Conservation (phyloP, 192 early-diverging fungal genomes). For the Coemansia sp. region DNA sequence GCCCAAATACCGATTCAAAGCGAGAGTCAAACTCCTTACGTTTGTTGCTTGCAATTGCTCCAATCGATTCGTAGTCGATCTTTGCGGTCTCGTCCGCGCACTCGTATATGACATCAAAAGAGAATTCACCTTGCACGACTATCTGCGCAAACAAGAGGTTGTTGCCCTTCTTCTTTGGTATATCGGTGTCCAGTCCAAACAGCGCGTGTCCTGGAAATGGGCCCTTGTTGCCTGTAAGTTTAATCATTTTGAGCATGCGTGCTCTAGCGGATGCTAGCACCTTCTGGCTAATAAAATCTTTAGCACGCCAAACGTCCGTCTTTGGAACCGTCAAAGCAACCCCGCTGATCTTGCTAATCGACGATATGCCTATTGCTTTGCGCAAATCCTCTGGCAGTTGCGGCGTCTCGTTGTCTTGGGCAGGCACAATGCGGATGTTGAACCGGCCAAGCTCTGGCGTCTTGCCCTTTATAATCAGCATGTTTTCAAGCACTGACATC, state of each 20-base stretch:
- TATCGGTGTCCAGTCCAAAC: conserved; percentile 60
- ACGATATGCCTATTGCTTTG: conserved; percentile 8
- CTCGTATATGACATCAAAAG: conserved; percentile 48
- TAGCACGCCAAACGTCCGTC: conserved; percentile 35
- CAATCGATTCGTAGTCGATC: conserved; percentile 31
- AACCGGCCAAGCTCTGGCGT: conserved; percentile 77
- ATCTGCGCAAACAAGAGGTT: conserved; percentile 45
- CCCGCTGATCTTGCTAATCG: conserved; percentile 13
- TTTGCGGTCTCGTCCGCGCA: conserved; percentile 20
- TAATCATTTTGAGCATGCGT: conserved; percentile 10
- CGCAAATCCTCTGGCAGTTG: conserved; percentile 11
- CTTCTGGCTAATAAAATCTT: conserved; percentile 27
- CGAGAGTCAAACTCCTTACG: conserved; percentile 64
- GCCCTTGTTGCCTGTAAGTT: conserved; percentile 37
- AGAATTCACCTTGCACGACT: conserved; percentile 37
- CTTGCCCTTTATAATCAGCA: conserved; percentile 57
- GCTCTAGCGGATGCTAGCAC: conserved; percentile 17
- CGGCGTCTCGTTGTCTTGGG: conserved; percentile 23
- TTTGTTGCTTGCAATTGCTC: conserved; percentile 14
- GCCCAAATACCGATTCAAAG: conserved; percentile 74
- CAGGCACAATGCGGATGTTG: conserved; percentile 37
- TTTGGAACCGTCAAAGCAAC: conserved; percentile 29
- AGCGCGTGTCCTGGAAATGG: conserved; percentile 59
- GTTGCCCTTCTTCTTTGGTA: conserved; percentile 15
- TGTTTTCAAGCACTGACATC: conserved; percentile 36